Percentiles rank a stretch among this genome's conserved stretches.
Evolutionary conservation across 805 yeast species (phyloP).

Genomic region (Candida koratica): DNA sequence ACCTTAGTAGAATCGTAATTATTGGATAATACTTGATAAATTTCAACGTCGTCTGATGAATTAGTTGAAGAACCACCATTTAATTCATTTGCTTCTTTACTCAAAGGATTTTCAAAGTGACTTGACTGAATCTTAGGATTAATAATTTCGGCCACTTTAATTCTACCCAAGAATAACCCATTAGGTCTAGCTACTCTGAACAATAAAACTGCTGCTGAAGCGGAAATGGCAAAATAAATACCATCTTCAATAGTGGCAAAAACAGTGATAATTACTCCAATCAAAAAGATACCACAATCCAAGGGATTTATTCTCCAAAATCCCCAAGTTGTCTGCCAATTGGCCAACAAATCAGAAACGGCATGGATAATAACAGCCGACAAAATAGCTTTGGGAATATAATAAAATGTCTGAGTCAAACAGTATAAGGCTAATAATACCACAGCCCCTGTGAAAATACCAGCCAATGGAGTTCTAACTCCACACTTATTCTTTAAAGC

Average conservation of each 20-base stretch:
- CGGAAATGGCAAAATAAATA: constrained; percentile 84
- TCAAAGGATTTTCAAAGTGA: constrained; percentile 5
- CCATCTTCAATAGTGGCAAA: constrained; percentile 82
- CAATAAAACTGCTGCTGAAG: constrained; percentile 70
- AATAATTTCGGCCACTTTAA: constrained; percentile 65
- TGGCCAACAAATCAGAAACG: constrained; percentile 77
- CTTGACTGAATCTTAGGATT: constrained; percentile 48
- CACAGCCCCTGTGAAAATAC: constrained; percentile 84
- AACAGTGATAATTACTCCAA: constrained; percentile 70
- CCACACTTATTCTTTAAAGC: constrained; percentile 94
- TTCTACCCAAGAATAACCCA: constrained; percentile 78
- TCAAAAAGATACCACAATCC: constrained; percentile 68
- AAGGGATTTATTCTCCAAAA: constrained; percentile 72
- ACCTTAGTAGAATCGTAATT: constrained; percentile 22
- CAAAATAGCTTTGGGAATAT: constrained; percentile 85
- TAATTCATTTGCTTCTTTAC: constrained; percentile 6
- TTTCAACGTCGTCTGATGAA: constrained; percentile 34
- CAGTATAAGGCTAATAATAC: constrained; percentile 83
- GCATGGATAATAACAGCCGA: constrained; percentile 91
- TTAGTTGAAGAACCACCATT: constrained; percentile 14
- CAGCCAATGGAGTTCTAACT: constrained; percentile 90
- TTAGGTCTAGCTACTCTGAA: constrained; percentile 75
- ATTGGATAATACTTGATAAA: constrained; percentile 40
- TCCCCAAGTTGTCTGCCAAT: constrained; percentile 60
- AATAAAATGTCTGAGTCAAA: constrained; percentile 78